A percentile compares a stretch with the other conserved stretches of the same genome.
These are phyloP conservation scores for Coniella lustricola DNA, from an alignment of 2,329 filamentous ascomycete species.

Conservation along the genomic window DNA sequence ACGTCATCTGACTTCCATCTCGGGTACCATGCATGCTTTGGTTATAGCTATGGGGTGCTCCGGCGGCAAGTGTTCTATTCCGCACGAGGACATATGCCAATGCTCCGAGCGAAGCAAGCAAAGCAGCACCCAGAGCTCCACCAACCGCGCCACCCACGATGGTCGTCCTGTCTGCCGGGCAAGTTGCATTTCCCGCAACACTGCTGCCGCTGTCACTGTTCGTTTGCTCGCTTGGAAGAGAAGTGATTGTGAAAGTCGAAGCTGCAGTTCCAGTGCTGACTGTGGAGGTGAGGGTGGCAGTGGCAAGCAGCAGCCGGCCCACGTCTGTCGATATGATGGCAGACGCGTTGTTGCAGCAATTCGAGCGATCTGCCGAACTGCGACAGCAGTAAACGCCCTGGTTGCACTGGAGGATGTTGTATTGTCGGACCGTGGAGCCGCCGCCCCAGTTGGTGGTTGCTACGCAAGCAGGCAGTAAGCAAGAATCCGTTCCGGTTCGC, in stretches of 20 bases:
- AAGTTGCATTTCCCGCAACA: constrained; percentile 1
- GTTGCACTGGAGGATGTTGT: constrained; percentile 19
- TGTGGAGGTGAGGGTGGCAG: not conserved
- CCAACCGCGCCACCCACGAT: constrained; percentile 20
- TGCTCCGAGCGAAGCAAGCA: constrained; percentile 19
- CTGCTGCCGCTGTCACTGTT: not conserved
- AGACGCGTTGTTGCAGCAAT: constrained; percentile 17
- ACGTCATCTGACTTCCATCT: not conserved
- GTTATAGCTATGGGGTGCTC: not conserved
- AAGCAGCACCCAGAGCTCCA: constrained; percentile 18
- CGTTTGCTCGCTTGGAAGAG: not conserved
- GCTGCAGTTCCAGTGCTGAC: constrained; percentile 3
- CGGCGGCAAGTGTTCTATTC: not conserved
- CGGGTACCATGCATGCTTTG: not conserved
- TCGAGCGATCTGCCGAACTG: not conserved
- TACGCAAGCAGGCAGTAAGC: too few species aligned
- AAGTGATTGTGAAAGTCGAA: constrained; percentile 1
- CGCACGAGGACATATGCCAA: constrained; percentile 13
- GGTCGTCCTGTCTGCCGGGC: constrained; percentile 19
- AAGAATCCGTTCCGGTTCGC: too few species aligned
- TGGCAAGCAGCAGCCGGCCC: constrained; percentile 8
- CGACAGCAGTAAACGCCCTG: constrained; percentile 19
- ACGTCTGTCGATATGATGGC: constrained; percentile 7
- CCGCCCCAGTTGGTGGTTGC: constrained; percentile 14
- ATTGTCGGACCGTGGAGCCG: not conserved